Percentiles rank a stretch among this genome's conserved stretches.
Evolutionary conservation across 139 green algal genomes (phyloP).

Genomic region (Microglena sp.): DNA sequence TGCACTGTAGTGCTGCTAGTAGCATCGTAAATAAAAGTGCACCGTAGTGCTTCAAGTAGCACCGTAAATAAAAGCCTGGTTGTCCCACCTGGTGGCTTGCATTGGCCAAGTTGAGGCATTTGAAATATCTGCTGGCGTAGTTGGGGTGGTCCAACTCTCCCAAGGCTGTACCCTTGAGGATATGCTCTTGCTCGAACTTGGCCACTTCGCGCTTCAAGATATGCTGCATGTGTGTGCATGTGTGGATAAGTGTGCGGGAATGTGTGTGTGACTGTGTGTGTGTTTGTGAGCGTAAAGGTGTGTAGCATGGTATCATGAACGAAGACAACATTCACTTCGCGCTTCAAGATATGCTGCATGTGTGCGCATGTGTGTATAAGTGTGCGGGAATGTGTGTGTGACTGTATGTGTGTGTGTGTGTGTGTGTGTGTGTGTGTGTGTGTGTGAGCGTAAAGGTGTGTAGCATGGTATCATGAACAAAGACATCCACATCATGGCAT

Average conservation of each 20-base stretch:
- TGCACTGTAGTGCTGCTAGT: too few relatives aligned
- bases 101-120: constrained; percentile 53
- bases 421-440: background rate
- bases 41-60: too few relatives aligned
- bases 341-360: background rate
- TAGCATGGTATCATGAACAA: background rate
- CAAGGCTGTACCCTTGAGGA: constrained; percentile 35
- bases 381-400: background rate
- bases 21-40: too few relatives aligned
- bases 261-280: background rate
- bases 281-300: background rate
- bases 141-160: constrained; percentile 59
- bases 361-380: background rate
- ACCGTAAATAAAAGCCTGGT: background rate
- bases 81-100: constrained; percentile 47
- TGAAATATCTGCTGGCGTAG: constrained; percentile 50
- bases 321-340: background rate
- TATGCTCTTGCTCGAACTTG: constrained; percentile 32
- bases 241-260: background rate
- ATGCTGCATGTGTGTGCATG: constrained; percentile 33
- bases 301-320: background rate
- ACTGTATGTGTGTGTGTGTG: constrained; percentile 6
- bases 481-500: background rate
- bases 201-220: constrained; percentile 46
- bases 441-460: background rate